Conservation (phyloP, 129 eudicot species). For the Lonicera japonica region DNA sequence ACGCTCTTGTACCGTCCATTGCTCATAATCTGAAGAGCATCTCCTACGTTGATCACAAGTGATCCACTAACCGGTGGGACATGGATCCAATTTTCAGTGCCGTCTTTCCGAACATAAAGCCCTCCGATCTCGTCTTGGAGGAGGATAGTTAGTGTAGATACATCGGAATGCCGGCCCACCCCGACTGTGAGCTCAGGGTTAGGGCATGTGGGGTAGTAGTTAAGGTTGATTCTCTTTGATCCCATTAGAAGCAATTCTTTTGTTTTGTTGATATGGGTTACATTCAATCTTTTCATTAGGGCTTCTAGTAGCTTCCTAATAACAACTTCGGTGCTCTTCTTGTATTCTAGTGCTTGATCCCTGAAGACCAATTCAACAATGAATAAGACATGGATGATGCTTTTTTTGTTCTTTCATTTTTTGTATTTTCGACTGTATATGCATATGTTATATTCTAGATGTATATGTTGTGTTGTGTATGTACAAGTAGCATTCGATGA, state of each 20-base stretch:
- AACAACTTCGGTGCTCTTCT: conserved; percentile 28
- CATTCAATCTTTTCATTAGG: conserved; percentile 30
- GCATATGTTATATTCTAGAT: neutral
- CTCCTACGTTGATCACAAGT: too few relatives aligned
- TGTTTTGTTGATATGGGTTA: conserved; percentile 14
- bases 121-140: conserved; percentile 55
- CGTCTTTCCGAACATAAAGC: too few relatives aligned
- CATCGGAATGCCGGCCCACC: conserved; percentile 54
- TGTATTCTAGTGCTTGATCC: conserved; percentile 37
- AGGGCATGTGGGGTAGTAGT: too few relatives aligned
- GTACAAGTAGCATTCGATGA: neutral
- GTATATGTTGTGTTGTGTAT: too few relatives aligned
- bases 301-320: conserved; percentile 28
- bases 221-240: conserved; percentile 31
- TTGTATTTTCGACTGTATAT: too few relatives aligned
- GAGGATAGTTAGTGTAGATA: conserved; percentile 51
- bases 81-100: too few relatives aligned
- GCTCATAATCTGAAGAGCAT: too few relatives aligned
- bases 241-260: too few relatives aligned
- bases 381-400: neutral
- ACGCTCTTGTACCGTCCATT: conserved; percentile 27
- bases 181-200: conserved; percentile 51
- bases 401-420: too few relatives aligned
- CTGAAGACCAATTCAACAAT: conserved; percentile 16
- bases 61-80: too few relatives aligned